A percentile compares a stretch with the other conserved stretches of the same genome.
Conservation (phyloP, 257 asterid species). For the Gynochthodes officinalis region DNA sequence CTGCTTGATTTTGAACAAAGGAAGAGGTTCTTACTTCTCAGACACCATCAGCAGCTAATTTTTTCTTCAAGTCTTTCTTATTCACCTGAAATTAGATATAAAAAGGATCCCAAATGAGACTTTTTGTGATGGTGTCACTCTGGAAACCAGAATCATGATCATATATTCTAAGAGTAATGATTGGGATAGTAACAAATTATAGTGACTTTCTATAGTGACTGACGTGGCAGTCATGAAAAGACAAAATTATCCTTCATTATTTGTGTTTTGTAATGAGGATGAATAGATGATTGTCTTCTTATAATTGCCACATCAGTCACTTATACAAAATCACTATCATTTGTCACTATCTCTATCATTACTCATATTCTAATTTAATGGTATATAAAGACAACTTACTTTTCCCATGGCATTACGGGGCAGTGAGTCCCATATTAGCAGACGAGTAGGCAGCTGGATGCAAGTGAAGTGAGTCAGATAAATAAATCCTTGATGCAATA, state of each 20-base stretch:
- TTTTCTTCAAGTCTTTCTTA: slow-evolving; percentile 79
- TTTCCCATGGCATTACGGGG: slow-evolving; percentile 99
- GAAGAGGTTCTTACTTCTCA: not conserved
- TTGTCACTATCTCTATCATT: no score
- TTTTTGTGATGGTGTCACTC: no score
- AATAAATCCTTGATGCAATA: not conserved
- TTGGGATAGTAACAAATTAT: no score
- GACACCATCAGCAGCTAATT: slow-evolving; percentile 32
- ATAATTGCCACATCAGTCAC: no score
- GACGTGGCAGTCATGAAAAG: no score
- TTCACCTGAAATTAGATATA: slow-evolving; percentile 53
- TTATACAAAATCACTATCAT: no score
- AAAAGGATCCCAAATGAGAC: not conserved
- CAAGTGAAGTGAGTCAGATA: slow-evolving; percentile 1
- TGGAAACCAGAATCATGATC: no score
- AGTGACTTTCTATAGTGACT: no score
- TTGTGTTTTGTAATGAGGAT: no score
- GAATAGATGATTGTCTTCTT: no score
- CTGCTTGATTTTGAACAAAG: not conserved
- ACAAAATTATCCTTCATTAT: no score
- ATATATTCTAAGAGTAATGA: no score
- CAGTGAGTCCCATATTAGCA: slow-evolving; percentile 72
- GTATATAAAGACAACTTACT: slow-evolving; percentile 33
- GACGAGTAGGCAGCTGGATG: slow-evolving; percentile 67
- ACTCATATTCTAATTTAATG: not conserved